Evolutionary conservation across 2,329 filamentous ascomycete genomes (phyloP), one percentile per base, ranked within the genome.

Genomic region (Xylariaceae sp.): DNA sequence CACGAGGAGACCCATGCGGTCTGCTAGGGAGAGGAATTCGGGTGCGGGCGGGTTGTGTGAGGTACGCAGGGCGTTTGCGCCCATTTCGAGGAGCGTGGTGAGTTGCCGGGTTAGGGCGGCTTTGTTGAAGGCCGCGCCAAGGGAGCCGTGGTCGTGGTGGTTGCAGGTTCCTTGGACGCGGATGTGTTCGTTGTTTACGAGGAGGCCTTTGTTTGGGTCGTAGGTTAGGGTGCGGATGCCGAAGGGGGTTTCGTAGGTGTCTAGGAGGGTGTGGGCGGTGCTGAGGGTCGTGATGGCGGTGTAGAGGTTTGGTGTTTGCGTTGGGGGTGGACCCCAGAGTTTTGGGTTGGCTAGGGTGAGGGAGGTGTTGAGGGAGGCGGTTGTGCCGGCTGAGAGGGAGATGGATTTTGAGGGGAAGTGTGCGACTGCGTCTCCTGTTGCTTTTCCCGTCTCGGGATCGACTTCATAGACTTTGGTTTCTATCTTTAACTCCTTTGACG

Each of bases 41-140:
- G 78, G 73, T 0, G 80, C 79, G 0, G 80, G 80, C 0, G 80
- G 80, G 67, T 83, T 83, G 66, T 83, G 81, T 0, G 80, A 76
- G 23, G 76, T 82, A 2, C 80, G 75, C 2, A 83, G 70, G 0
- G 78, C 76, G 60, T 82, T 83, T 62, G 65, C 67, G 8, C 81
- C 81, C 71, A 82, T 74, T 7, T 81, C 78, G 15, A 72, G 73
- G 0, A 83, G 70, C n/a, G 78, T 74, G 61, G 80, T 69, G 2
- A 82, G 72, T 66, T 83, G 78, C 1, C 80, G 23, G 23, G 23
- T 73, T 65, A 79, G 70, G 0, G 76, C 75, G 0, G 80, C 81
- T 2, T 71, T 45, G 66, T 82, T 80, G 72, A 81, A 82, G 11
- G 80, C 80, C 0, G 77, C 68, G 1, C 80, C 81, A 0, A 83